Percentiles rank a stretch among this genome's conserved stretches.
Conservation (phyloP, 805 yeast species). For the Cyberlindnera xishuangbannaensis region DNA sequence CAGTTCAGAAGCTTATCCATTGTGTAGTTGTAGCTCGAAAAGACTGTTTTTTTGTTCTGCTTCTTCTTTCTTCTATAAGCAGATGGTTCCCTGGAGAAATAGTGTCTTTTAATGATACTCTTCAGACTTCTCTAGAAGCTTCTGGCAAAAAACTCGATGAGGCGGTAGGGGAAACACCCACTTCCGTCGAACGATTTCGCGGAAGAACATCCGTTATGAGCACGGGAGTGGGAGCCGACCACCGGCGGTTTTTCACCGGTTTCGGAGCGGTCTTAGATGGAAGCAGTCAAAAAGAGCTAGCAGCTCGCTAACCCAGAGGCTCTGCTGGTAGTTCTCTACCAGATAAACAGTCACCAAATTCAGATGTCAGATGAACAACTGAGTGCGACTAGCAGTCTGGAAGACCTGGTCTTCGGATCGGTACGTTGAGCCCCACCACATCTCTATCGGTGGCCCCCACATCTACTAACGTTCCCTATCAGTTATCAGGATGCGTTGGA, state of each 20-base stretch:
- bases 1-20: conserved; percentile 93
- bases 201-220: too few relatives aligned
- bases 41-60: too few relatives aligned
- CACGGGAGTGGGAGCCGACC: too few relatives aligned
- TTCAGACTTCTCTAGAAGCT: too few relatives aligned
- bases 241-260: too few relatives aligned
- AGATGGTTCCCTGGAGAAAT: too few relatives aligned
- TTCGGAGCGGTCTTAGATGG: too few relatives aligned
- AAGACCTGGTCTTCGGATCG: conserved; percentile 33
- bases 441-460: neutral
- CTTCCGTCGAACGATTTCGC: conserved; percentile 4
- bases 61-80: too few relatives aligned
- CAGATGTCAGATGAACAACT: conserved; percentile 8
- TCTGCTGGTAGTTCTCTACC: neutral
- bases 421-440: conserved; percentile 14
- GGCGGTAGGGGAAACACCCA: conserved; percentile 3
- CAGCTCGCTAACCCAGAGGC: neutral
- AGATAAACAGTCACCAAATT: too few relatives aligned
- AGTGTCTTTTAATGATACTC: too few relatives aligned
- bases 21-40: neutral
- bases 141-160: conserved; percentile 4
- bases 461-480: neutral
- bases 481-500: conserved; percentile 70
- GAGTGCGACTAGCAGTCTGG: conserved; percentile 23
- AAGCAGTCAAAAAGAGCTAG: too few relatives aligned